Evolutionary conservation across 1,284 basidiomycete species (phyloP), one percentile per base, ranked within the genome.

Genomic region (Malassezia psittaci): DNA sequence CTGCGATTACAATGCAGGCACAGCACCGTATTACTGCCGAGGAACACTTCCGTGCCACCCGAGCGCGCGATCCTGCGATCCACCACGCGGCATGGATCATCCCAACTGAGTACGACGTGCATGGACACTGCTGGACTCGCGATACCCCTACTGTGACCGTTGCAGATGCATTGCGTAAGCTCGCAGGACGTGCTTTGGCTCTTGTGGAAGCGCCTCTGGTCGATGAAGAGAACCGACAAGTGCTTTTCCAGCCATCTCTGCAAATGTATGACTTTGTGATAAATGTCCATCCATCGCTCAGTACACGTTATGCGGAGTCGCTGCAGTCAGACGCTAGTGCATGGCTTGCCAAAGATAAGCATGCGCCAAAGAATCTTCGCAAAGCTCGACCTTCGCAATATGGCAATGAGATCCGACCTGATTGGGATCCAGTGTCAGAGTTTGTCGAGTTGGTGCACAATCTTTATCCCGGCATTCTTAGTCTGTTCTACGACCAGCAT

Each of bases 181-280:
- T 62, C 55, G 68, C 51, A 45, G 60, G 32, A 48, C 68, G 44
- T 54, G 68, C 64, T 1, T 52, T 63, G 16, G 15, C 13, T 10
- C 52, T 69, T 2, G 61, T 63, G 38, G 44, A 55, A 60, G 56
- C 34, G 7, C 34, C 39, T 34, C n/a, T 35, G 13, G 34, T 21
- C 39, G 34, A 44, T 13, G 33, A n/a, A 8, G 51, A 52, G 1
- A 37, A 57, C 3, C 41, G 62, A 15, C 64, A 90, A 85, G 78
- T 81, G 16, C 79, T 96, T 46, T 94, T 96, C 77, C 78, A 81
- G 9, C 89, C 94, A 63, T 86, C 90, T 0, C 81, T 82, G 0
- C 78, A 82, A 9, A 85, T 90, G 68, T 98, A 94, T 73, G 87
- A 96, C 67, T 82, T 94, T 64, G 65, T 94, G 19, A 79, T 98